phyloP scores from a whole-genome alignment of 495 filamentous ascomycete species.

The Hypoxylon lenormandii region DNA sequence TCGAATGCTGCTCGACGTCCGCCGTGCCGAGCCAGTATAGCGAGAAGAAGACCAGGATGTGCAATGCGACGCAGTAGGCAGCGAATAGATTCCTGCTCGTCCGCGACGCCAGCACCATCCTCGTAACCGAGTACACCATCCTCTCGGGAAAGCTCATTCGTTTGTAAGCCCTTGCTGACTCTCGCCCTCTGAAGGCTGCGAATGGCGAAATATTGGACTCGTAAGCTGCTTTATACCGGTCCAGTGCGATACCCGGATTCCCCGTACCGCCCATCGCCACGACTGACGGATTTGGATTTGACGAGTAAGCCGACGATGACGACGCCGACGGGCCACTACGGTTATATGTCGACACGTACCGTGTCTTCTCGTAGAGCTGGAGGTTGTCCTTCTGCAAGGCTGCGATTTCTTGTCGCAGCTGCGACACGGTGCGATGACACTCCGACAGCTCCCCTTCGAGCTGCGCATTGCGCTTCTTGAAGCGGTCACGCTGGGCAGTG shows the following conservation, averaged over 20 bases:
- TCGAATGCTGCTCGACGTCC: constrained; percentile 56
- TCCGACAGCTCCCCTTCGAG: constrained; percentile 92
- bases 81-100: constrained; percentile 95
- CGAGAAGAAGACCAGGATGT: constrained; percentile 85
- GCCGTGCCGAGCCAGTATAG: constrained; percentile 82
- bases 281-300: constrained; percentile 78
- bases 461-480: constrained; percentile 94
- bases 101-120: constrained; percentile 88
- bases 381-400: constrained; percentile 96
- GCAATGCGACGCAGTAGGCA: constrained; percentile 88
- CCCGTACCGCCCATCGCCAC: constrained; percentile 65
- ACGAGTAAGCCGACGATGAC: constrained; percentile 77
- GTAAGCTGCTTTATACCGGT: constrained; percentile 92
- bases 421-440: constrained; percentile 80
- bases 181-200: constrained; percentile 90
- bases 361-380: constrained; percentile 95
- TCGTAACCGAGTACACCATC: constrained; percentile 87
- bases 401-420: constrained; percentile 88
- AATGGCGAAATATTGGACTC: constrained; percentile 96
- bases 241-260: constrained; percentile 73
- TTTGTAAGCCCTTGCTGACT: constrained; percentile 91
- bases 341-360: constrained; percentile 93
- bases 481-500: constrained; percentile 95
- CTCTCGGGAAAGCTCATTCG: constrained; percentile 93
- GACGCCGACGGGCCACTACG: constrained; percentile 69